These are phyloP conservation scores for Gracilaria caudata DNA, from an alignment of 23 red algal genomes.

Conservation along the genomic window DNA sequence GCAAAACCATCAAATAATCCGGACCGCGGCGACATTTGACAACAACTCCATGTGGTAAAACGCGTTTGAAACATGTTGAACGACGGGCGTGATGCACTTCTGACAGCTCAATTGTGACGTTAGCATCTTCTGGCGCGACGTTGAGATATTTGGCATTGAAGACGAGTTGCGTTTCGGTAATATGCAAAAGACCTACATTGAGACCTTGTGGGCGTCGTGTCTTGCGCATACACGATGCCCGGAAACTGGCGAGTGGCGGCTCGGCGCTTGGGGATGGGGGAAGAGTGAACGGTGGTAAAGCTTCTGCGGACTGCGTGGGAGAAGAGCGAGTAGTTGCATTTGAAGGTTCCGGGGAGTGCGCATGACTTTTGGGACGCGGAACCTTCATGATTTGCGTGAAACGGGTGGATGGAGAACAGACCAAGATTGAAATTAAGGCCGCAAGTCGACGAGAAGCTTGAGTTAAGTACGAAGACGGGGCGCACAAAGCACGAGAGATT, in stretches of 20 bases:
- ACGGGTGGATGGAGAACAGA: not conserved
- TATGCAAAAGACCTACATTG: conserved; percentile 23
- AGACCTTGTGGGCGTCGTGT: conserved; percentile 29
- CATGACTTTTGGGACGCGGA: not conserved
- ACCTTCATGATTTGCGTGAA: not conserved
- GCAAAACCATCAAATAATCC: conserved; percentile 13
- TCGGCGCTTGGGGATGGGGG: not conserved
- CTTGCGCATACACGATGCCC: conserved; percentile 41
- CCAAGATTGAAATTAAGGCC: not conserved
- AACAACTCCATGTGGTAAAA: conserved; percentile 6
- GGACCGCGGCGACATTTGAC: conserved; percentile 17
- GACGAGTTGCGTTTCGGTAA: conserved; percentile 18
- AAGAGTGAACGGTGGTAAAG: not conserved
- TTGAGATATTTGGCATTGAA: conserved; percentile 43
- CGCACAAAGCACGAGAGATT: not conserved
- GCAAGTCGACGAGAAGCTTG: not conserved
- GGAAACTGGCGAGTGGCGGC: conserved; percentile 6
- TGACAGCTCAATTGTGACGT: conserved; percentile 13
- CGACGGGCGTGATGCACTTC: conserved; percentile 20
- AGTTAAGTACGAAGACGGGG: not conserved
- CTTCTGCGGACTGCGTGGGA: not conserved
- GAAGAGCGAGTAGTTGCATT: not conserved
- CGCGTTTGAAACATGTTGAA: not conserved
- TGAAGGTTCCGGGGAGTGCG: not conserved
- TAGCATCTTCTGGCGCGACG: conserved; percentile 23